A percentile compares a stretch with the other conserved stretches of the same genome.
Evolutionary conservation across 768 basidiomycete species (phyloP).

Genomic region (Hortiboletus campestris): DNA sequence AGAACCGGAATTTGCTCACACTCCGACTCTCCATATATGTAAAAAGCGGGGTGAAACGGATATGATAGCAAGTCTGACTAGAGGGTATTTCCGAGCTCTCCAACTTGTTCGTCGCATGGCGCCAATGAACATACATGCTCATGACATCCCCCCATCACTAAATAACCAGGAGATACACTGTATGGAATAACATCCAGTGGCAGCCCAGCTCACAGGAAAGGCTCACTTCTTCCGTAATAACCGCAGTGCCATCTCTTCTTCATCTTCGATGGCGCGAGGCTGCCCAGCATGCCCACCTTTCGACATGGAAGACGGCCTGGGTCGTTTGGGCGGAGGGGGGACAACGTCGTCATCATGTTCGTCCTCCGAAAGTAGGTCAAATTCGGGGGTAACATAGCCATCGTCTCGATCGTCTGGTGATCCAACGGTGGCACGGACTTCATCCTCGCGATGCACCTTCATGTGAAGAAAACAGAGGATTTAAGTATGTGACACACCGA

Average conservation of each 20-base stretch:
- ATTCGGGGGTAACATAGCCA: constrained; percentile 71
- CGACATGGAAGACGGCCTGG: constrained; percentile 23
- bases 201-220: not conserved
- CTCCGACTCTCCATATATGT: constrained; percentile 4
- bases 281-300: constrained; percentile 27
- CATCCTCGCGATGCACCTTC: constrained; percentile 30
- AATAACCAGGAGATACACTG: not conserved
- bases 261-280: constrained; percentile 44
- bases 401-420: constrained; percentile 53
- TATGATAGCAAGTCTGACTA: not conserved
- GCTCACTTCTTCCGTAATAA: constrained; percentile 43
- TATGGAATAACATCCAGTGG: constrained; percentile 1
- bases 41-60: not conserved
- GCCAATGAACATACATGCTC: not conserved
- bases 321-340: constrained; percentile 33
- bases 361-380: constrained; percentile 48
- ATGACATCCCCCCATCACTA: not conserved
- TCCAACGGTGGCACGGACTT: constrained; percentile 26
- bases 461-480: not conserved
- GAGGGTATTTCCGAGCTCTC: no score
- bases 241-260: constrained; percentile 64
- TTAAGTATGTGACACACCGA: not conserved
- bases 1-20: constrained; percentile 9
- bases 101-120: not conserved
- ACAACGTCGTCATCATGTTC: constrained; percentile 33